Base-by-base conservation (phyloP, 1,139 yeast species). In the Kurtzmaniella quercitrusa region DNA sequence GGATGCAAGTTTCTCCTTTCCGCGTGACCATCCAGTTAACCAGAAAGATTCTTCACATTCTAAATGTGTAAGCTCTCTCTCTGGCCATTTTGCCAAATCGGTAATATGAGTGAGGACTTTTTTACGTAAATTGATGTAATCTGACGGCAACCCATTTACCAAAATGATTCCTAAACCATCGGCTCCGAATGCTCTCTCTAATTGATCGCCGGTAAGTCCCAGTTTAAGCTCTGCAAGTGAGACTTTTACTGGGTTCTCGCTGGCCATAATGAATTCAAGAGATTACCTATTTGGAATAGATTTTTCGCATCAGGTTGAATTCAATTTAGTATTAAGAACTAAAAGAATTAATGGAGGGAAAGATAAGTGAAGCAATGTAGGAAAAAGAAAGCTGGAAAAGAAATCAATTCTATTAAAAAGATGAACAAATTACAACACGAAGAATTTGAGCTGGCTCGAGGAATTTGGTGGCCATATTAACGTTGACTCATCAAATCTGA, bases 1-100 rank as follows among this genome's bases (percentile, higher is more conserved):
- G 5, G 48, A 40, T 6, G 60, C 60, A 33, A 81, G 64, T 38
- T 60, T 69, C 50, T 81, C 86, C 44, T 73, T 75, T 1, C 86
- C 86, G 38, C 79, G 60, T n/a, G 85, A 79, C 86, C 86, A 81
- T 0, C 86, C 87, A 0, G 77, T 73, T 5, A 80, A 59, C 77
- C 82, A 81, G 47, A 53, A 53, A 4, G 68, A 53, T 44, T 76
- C 81, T 19, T 74, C 74, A 23, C 65, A 61, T 52, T 79, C 84
- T 40, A 80, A 59, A 17, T 50, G 42, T 2, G 51, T 53, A 32
- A 80, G 61, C 11, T 59, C 57, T 2, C 54, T 55, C 3, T 46
- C 42, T 0, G 78, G 69, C 8, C 78, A 61, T 34, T 60, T 61
- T 9, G 82, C 80, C 36, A 81, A 57, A 17, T 58, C 55, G 1